phyloP scores from a whole-genome alignment of 805 yeast species.

The Candida khao-thaluensis region DNA sequence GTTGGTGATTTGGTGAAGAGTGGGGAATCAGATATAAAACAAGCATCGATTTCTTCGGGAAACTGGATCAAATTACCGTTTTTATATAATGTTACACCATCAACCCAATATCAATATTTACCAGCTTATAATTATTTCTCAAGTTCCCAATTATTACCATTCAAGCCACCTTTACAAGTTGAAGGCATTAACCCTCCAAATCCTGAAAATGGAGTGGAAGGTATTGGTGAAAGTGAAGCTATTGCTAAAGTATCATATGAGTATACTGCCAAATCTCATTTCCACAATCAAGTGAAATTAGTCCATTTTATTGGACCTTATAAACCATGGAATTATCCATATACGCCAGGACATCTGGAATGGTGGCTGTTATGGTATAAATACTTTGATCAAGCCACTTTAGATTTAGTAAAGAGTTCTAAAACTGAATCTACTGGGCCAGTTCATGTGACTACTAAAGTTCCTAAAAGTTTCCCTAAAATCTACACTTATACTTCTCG shows the following conservation, averaged over 20 bases:
- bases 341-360: slow-evolving; percentile 21
- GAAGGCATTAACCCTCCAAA: slow-evolving; percentile 6
- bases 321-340: slow-evolving; percentile 52
- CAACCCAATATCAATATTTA: slow-evolving; percentile 60
- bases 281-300: slow-evolving; percentile 40
- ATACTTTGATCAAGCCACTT: slow-evolving; percentile 18
- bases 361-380: slow-evolving; percentile 44
- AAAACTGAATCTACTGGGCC: not conserved
- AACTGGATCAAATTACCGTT: slow-evolving; percentile 78
- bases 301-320: slow-evolving; percentile 66
- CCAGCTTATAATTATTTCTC: slow-evolving; percentile 65
- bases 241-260: slow-evolving; percentile 15
- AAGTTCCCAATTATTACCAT: slow-evolving; percentile 11
- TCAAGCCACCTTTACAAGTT: not conserved
- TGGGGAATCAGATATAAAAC: not conserved
- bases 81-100: slow-evolving; percentile 75
- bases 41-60: slow-evolving; percentile 12
- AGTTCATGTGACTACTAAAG: not conserved
- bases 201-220: not conserved
- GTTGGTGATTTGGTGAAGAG: slow-evolving; percentile 18
- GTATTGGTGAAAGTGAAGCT: slow-evolving; percentile 3
- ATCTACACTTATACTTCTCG: slow-evolving; percentile 15
- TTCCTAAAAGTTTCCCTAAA: slow-evolving; percentile 1
- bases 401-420: slow-evolving; percentile 6
- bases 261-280: slow-evolving; percentile 20